Evolutionary conservation across 1,284 basidiomycete genomes (phyloP), one percentile per base, ranked within the genome.

Genomic region (Cystobasidium slooffiae): DNA sequence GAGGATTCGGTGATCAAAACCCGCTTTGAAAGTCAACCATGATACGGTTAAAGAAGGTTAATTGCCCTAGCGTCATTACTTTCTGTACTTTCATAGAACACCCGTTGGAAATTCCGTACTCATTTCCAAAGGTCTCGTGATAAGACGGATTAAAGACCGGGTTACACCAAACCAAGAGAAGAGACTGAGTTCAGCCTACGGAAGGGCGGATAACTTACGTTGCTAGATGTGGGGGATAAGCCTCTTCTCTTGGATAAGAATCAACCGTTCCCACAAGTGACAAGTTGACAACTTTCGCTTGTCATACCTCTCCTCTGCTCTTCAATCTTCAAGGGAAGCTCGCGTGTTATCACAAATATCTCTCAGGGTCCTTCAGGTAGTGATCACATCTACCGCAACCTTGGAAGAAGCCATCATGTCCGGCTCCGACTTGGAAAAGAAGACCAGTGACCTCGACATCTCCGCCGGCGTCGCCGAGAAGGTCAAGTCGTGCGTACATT

Each of bases 161-260:
- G 44, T 44, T 61, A n/a, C 37, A 43, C 9, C 59, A 24, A 44
- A 41, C 12, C 53, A 37, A 56, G 53, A 56, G 53, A 56, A 24
- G 39, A 37, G 18, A 24, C 24, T 56, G 22, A 37, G 24, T 56
- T 56, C 39, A 44, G 59, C 18, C 59, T n/a, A 7, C 12, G 39
- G 8, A 41, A 37, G n/a, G 39, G 56, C 41, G 31, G 44, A 56
- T 12, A 24, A 56, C 53, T 37, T 46, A 44, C 59, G 18, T 44
- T 61, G 44, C 41, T 44, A 10, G 41, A 44, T 46, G 59, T 46
- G 59, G 59, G 59, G 59, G 59, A 61, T 61, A 61, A 61, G 59
- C 59, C 6, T 61, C 31, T 22, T 7, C 18, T 43, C 41, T 61
- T 61, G 41, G 59, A 61, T 61, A 61, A 61, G 59, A 18, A 56